These are phyloP conservation scores for Linum tenue DNA, from an alignment of 345 rosid genomes.

Conservation along the genomic window DNA sequence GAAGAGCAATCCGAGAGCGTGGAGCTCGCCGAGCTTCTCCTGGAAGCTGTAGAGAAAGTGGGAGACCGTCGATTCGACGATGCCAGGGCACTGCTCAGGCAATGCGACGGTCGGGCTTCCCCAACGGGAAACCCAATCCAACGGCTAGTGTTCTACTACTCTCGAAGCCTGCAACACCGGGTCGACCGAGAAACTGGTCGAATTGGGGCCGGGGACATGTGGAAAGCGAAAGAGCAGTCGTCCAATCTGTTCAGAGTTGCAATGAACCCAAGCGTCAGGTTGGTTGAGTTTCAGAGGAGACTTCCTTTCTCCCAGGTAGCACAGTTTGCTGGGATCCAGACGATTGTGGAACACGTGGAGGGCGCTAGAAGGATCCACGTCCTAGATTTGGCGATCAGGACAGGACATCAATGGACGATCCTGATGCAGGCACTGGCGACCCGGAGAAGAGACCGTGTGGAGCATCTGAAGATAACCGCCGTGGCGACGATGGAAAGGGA, in stretches of 20 bases:
- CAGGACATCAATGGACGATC: conserved; percentile 34
- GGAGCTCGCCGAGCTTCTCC: conserved; percentile 31
- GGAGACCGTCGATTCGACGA: conserved; percentile 27
- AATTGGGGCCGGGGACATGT: conserved; percentile 2
- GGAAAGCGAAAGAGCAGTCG: too few relatives aligned
- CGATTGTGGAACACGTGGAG: conserved; percentile 33
- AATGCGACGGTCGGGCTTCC: conserved; percentile 22
- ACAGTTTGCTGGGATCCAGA: conserved; percentile 37
- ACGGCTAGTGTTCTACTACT: conserved; percentile 32
- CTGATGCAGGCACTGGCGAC: conserved; percentile 45
- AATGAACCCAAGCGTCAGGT: conserved; percentile 4
- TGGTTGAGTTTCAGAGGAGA: conserved; percentile 20
- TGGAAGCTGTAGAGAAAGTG: conserved; percentile 37
- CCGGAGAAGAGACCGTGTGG: conserved; percentile 16
- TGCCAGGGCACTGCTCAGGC: conserved; percentile 32
- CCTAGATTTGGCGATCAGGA: conserved; percentile 27
- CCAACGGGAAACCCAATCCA: conserved; percentile 34
- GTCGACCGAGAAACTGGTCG: conserved; percentile 32
- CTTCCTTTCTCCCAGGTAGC: conserved; percentile 28
- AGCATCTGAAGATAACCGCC: conserved; percentile 42
- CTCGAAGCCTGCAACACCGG: conserved; percentile 34
- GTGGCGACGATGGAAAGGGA: conserved; percentile 19
- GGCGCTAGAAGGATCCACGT: conserved; percentile 37
- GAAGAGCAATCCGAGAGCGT: conserved; percentile 26
- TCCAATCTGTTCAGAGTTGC: background rate